Evolutionary conservation across 208 protist species (phyloP), one percentile per base, ranked within the genome.

Genomic region (Wallacemonas sp.): DNA sequence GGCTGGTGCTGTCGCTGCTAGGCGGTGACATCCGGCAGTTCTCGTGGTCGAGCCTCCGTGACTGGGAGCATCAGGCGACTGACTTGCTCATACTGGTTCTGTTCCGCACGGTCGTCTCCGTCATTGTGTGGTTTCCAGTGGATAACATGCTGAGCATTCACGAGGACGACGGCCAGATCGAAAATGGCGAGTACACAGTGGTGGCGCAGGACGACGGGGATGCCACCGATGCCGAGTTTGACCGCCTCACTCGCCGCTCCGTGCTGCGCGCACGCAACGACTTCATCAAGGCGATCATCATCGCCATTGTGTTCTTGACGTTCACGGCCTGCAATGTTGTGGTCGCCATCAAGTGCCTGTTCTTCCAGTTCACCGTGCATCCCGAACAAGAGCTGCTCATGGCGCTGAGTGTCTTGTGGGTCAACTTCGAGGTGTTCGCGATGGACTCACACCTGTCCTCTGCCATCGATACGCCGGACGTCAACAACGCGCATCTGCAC

Each of bases 261-360:
- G 46, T 66, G 22, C 19, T 66, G 46, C 78, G 78, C 1, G 45
- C 66, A 22, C 61, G 69, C 46, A 72, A 73, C 48, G 46, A 66
- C 8, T 46, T 37, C 1, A 37, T 77, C 30, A 77, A 72, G 38
- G 70, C 48, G 3, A 57, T 71, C 9, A 50, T 58, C 12, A 44
- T 80, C 17, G 34, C 73, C 32, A 27, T 61, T 19, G 60, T 67
- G 34, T 85, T 85, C 30, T 26, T 76, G 9, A 33, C 70, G 17
- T 79, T 71, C 68, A 73, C 77, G 5, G 9, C 53, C n/a, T 71
- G 59, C 68, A 78, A 78, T 46, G 39, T 72, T 30, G 15, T 61
- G 4, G 68, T 76, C 32, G 71, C 77, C 9, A 42, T 83, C 46
- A 83, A 83, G 77, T 75, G 67, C 17, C 72, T 83, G 39, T 72